Percentiles rank a stretch among this genome's conserved stretches.
phyloP scores from a whole-genome alignment of 495 filamentous ascomycete genomes.

The Penicillium waksmanii region DNA sequence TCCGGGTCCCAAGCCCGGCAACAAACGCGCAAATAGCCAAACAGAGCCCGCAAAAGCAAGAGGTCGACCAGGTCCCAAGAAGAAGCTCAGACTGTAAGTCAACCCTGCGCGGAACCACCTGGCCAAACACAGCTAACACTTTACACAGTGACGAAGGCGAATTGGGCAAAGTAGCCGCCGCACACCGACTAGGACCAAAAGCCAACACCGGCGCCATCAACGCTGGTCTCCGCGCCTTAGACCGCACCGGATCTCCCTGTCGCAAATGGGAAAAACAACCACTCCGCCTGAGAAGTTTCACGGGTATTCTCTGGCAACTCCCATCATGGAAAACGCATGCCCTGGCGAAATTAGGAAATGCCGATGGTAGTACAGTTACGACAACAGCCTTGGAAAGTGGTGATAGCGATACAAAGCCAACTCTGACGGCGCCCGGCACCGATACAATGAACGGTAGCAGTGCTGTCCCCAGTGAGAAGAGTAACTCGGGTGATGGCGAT shows the following conservation, averaged over 20 bases:
- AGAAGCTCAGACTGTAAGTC: constrained; percentile 83
- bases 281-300: constrained; percentile 89
- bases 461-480: constrained; percentile 67
- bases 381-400: constrained; percentile 45
- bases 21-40: constrained; percentile 63
- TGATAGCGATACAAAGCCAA: constrained; percentile 77
- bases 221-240: constrained; percentile 89
- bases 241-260: constrained; percentile 86
- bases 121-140: constrained; percentile 17
- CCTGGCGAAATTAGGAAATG: constrained; percentile 37
- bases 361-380: constrained; percentile 46
- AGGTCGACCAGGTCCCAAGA: constrained; percentile 93
- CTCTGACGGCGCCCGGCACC: constrained; percentile 67
- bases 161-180: constrained; percentile 43
- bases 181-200: constrained; percentile 91
- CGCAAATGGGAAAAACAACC: constrained; percentile 86
- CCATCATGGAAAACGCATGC: constrained; percentile 81
- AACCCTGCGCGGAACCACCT: too few relatives aligned
- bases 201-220: constrained; percentile 98
- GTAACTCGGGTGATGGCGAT: constrained; percentile 62
- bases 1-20: constrained; percentile 58
- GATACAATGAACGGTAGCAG: constrained; percentile 46
- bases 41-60: constrained; percentile 67
- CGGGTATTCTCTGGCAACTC: constrained; percentile 82
- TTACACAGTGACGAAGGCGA: constrained; percentile 64